Base-by-base conservation (phyloP, 805 yeast genomes). In the Alloascoidea africana region DNA sequence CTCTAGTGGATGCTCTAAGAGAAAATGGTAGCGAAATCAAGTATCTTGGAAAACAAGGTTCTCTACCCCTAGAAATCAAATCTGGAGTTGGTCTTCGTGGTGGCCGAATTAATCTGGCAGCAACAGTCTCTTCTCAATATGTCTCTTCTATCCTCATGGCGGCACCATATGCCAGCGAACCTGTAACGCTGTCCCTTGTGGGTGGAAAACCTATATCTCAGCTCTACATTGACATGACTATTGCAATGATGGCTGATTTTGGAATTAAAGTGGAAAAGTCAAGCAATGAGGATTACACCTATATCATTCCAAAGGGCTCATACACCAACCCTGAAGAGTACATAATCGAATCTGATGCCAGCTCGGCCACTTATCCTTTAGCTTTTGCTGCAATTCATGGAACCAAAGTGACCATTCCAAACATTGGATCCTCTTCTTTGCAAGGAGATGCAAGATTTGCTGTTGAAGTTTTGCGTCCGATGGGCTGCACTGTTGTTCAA, bases 391-490 rank as follows among this genome's bases (percentile, higher is more conserved):
- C 98, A 6, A 63, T 91, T 63, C 85, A 95, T 1, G 96, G 97
- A 17, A 74, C 94, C 4, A 75, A 85, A 5, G 85, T 93, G 44
- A 85, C 95, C 0, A 71, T 91, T 47, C 97, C 98, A 41, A 89
- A 85, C 55, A 89, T 91, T 54, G 98, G 98, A 3, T 76, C 76
- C 11, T 62, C 80, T 36, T 89, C 97, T 0, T 65, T 91, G 47
- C 98, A 91, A 60, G 98, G 98, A 42, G 98, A 91, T 60, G 96
- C 98, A 1, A 70, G 87, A 51, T 91, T 91, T 59, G 98, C 97
- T 2, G 78, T 75, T 27, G 96, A 87, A 50, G 96, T 91, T 4
- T 66, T 91, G 54, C 66, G 62, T 46, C 95, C 96, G 39, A 91
- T 91, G 98, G 98, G 98, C 2, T 91, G 97, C 58, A 60, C 52